Percentiles rank a stretch among this genome's conserved stretches.
These are phyloP conservation scores for Carex arenaria DNA, from an alignment of 202 grass and related monocot genomes.

Conservation along the genomic window DNA sequence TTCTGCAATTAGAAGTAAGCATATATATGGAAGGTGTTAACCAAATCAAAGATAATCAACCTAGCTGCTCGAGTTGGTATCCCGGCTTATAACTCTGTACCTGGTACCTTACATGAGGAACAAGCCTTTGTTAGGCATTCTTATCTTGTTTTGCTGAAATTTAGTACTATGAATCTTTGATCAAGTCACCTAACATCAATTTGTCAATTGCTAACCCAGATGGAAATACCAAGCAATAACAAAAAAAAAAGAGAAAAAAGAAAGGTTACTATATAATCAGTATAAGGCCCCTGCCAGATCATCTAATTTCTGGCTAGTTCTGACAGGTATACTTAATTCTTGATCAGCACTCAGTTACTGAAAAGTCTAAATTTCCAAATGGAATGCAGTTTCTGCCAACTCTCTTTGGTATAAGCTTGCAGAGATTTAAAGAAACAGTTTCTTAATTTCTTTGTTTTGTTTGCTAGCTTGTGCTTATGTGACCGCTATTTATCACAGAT, in stretches of 20 bases:
- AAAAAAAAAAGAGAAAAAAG: not conserved
- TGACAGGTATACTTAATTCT: not conserved
- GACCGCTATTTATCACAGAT: not conserved
- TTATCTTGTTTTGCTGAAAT: not conserved
- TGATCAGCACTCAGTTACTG: not conserved
- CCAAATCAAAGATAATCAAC: not conserved
- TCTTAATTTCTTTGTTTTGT: not conserved
- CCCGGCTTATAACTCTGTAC: not conserved
- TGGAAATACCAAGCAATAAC: not conserved
- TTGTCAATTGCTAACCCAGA: not conserved
- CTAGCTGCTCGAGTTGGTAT: not conserved
- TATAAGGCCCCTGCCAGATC: not conserved
- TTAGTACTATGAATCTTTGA: no score
- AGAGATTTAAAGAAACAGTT: not conserved
- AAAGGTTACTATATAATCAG: not conserved
- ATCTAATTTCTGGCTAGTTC: not conserved
- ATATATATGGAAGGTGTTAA: not conserved
- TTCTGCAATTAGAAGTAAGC: not conserved
- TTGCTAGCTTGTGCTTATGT: not conserved
- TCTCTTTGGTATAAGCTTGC: not conserved
- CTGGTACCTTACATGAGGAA: not conserved
- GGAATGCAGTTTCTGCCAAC: not conserved
- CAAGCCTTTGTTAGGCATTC: not conserved
- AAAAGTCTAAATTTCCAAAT: not conserved
- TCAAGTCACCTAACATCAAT: not conserved